Evolutionary conservation across 176 grass and related monocot species (phyloP).

Genomic region (Rhynchospora breviuscula): DNA sequence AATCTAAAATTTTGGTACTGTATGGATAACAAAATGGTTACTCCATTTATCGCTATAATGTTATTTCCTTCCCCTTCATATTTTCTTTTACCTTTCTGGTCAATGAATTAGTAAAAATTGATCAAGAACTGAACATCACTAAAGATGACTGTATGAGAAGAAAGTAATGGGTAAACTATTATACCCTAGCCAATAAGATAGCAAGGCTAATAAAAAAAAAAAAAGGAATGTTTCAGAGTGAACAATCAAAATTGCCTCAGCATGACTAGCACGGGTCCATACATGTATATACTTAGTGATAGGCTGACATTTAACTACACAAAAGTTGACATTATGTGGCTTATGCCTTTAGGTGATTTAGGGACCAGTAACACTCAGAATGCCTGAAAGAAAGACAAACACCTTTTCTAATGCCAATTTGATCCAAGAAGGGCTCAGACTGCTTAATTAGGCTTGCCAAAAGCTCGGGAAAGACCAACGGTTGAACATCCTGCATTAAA

Average conservation of each 20-base stretch:
- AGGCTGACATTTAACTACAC: neutral
- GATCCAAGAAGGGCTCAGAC: conserved; percentile 81
- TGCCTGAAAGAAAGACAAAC: conserved; percentile 15
- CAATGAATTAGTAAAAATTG: neutral
- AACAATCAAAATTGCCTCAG: neutral
- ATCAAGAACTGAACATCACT: neutral
- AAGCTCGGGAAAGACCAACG: conserved; percentile 72
- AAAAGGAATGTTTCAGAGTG: neutral
- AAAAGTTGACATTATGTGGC: neutral
- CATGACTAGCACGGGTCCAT: neutral
- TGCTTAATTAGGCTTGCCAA: conserved; percentile 86
- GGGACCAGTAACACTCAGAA: neutral
- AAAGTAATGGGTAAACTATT: neutral
- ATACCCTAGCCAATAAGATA: neutral
- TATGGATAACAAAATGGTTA: neutral
- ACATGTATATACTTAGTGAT: neutral
- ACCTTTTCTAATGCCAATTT: conserved; percentile 93
- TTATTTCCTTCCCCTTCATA: neutral
- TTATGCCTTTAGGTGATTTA: neutral
- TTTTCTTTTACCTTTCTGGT: neutral
- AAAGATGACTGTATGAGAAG: neutral
- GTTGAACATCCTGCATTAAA: conserved; percentile 61
- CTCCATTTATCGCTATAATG: neutral
- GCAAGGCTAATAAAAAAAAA: neutral
- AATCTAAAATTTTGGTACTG: neutral